phyloP scores from a whole-genome alignment of 2,329 filamentous ascomycete species.

The Fusarium caatingaense region DNA sequence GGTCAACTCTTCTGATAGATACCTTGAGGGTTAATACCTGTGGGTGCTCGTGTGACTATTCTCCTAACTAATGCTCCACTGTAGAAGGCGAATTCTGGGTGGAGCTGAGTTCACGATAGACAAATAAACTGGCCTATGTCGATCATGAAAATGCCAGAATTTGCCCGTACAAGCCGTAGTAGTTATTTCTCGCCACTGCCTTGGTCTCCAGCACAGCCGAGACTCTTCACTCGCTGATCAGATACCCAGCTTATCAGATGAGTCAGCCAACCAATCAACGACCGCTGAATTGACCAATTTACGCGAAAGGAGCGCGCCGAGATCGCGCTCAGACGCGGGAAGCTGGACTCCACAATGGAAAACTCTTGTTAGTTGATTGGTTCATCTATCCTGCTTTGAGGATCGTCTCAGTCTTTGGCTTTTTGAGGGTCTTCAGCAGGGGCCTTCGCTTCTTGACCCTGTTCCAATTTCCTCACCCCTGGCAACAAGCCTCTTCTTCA shows the following conservation, averaged over 20 bases:
- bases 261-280: conserved; percentile 31
- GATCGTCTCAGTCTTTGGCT: conserved; percentile 17
- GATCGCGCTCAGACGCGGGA: conserved; percentile 34
- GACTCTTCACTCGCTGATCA: conserved; percentile 14
- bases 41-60: conserved; percentile 22
- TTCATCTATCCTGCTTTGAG: background rate
- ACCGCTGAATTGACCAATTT: conserved; percentile 38
- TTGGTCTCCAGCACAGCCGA: conserved; percentile 2
- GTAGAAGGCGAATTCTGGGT: conserved; percentile 10
- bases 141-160: conserved; percentile 18
- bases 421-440: conserved; percentile 11
- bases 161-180: background rate
- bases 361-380: conserved; percentile 28
- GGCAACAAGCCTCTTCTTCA: conserved; percentile 27
- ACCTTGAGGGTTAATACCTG: background rate
- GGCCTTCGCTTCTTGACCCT: conserved; percentile 16
- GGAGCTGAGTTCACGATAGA: background rate
- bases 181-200: conserved; percentile 22
- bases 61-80: background rate
- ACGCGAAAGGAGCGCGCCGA: conserved; percentile 48
- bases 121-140: background rate
- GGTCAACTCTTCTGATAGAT: too few relatives aligned
- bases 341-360: conserved; percentile 11
- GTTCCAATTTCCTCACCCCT: conserved; percentile 26
- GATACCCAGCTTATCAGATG: conserved; percentile 26